A percentile compares a stretch with the other conserved stretches of the same genome.
These are phyloP conservation scores for Zymoseptoria pseudotritici DNA, from an alignment of 2,329 filamentous ascomycete genomes.

Conservation along the genomic window DNA sequence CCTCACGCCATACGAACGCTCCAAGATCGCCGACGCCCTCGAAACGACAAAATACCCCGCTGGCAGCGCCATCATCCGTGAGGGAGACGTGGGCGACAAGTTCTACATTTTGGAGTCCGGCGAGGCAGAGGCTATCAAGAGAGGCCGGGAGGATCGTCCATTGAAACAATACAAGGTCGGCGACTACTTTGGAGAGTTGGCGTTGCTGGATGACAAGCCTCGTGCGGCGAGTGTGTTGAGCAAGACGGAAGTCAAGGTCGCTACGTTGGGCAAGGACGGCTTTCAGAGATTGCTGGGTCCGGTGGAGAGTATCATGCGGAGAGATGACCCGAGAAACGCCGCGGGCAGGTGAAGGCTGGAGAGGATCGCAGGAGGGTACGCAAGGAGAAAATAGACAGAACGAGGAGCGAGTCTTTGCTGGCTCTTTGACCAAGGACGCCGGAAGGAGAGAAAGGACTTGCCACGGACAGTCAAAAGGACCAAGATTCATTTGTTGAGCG, in stretches of 20 bases:
- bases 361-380: background rate
- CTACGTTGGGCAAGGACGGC: conserved; percentile 82
- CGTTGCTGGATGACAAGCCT: conserved; percentile 85
- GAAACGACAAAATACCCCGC: conserved; percentile 80
- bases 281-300: conserved; percentile 91
- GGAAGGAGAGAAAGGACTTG: background rate
- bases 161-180: conserved; percentile 83
- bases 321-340: conserved; percentile 52
- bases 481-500: background rate
- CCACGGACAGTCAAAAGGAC: background rate
- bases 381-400: background rate
- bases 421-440: background rate
- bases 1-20: conserved; percentile 85
- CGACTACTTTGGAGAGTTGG: conserved; percentile 95
- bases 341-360: conserved; percentile 6
- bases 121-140: conserved; percentile 78
- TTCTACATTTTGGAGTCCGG: conserved; percentile 89
- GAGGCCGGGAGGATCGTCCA: conserved; percentile 56
- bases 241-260: conserved; percentile 83
- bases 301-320: conserved; percentile 88
- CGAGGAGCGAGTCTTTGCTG: background rate
- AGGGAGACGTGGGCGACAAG: conserved; percentile 83
- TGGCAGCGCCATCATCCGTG: conserved; percentile 76
- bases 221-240: conserved; percentile 83
- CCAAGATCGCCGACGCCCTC: conserved; percentile 93